Evolutionary conservation across 495 filamentous ascomycete genomes (phyloP).

Genomic region (Achaetomiella virescens): DNA sequence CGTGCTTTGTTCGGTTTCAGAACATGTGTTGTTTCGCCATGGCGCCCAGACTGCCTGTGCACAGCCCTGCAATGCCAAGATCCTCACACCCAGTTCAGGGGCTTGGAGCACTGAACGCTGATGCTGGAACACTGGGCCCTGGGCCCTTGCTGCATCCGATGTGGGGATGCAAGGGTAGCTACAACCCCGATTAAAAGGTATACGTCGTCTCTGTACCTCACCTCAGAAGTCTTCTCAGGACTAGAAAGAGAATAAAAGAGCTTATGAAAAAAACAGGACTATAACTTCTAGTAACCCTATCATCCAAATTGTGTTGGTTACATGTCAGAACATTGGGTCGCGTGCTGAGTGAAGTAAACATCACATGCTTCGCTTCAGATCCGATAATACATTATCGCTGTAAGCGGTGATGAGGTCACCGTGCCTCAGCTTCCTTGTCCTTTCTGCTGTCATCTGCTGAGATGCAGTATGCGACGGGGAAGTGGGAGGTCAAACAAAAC

Average conservation of each 20-base stretch:
- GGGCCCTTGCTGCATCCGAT: neutral
- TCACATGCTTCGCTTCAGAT: too few species aligned
- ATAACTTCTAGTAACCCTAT: too few species aligned
- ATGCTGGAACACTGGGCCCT: neutral
- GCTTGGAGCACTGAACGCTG: neutral
- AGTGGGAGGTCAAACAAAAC: neutral
- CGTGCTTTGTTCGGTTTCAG: neutral
- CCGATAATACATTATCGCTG: neutral
- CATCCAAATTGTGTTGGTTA: too few species aligned
- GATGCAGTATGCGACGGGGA: neutral
- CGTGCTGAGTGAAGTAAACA: too few species aligned
- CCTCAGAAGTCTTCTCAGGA: too few species aligned
- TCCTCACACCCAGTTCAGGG: neutral
- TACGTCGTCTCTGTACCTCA: too few species aligned
- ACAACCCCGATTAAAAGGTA: neutral
- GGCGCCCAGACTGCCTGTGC: neutral
- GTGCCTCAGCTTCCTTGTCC: conserved; percentile 10
- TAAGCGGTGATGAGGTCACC: conserved; percentile 17
- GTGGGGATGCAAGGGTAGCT: neutral
- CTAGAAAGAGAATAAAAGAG: too few species aligned
- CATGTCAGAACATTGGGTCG: too few species aligned
- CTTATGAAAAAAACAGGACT: too few species aligned
- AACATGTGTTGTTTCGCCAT: neutral
- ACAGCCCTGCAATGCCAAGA: neutral
- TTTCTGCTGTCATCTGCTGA: neutral